A percentile compares a stretch with the other conserved stretches of the same genome.
Conservation (phyloP, 2,329 filamentous ascomycete species). For the Paecilomyces niveus region DNA sequence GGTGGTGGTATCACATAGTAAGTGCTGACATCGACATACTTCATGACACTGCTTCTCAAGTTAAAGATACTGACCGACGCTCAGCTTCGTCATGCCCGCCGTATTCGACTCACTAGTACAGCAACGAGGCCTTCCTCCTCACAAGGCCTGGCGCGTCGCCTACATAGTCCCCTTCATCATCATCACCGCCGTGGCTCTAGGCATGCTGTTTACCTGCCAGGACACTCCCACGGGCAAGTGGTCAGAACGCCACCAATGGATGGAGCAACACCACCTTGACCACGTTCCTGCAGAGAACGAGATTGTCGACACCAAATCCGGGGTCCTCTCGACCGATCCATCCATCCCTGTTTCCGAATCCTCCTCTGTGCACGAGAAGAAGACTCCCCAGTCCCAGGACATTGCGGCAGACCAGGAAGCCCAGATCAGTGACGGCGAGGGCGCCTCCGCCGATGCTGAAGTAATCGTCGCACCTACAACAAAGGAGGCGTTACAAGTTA, state of each 20-base stretch:
- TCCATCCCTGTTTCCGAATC: constrained; percentile 17
- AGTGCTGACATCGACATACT: constrained; percentile 1
- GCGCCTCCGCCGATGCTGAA: constrained; percentile 51
- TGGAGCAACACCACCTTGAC: constrained; percentile 34
- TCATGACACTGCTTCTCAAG: neutral
- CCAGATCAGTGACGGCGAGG: constrained; percentile 33
- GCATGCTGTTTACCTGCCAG: constrained; percentile 65
- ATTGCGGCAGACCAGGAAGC: constrained; percentile 34
- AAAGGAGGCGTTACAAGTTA: constrained; percentile 54
- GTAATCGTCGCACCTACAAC: constrained; percentile 55
- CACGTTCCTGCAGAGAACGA: constrained; percentile 15
- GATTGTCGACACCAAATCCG: constrained; percentile 22
- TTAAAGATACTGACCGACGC: constrained; percentile 1
- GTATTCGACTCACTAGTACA: constrained; percentile 70
- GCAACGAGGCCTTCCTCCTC: constrained; percentile 51
- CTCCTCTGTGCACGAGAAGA: constrained; percentile 26
- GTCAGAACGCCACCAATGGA: constrained; percentile 60
- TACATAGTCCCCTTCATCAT: constrained; percentile 80
- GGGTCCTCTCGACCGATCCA: constrained; percentile 13
- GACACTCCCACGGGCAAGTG: constrained; percentile 80
- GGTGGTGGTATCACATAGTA: constrained; percentile 82
- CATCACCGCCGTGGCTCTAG: constrained; percentile 58
- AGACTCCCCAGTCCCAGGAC: constrained; percentile 18
- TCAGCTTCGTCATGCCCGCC: constrained; percentile 76
- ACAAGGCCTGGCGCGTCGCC: constrained; percentile 73